Conservation (phyloP, 2,329 filamentous ascomycete species). For the Pestalotiopsis sp. region DNA sequence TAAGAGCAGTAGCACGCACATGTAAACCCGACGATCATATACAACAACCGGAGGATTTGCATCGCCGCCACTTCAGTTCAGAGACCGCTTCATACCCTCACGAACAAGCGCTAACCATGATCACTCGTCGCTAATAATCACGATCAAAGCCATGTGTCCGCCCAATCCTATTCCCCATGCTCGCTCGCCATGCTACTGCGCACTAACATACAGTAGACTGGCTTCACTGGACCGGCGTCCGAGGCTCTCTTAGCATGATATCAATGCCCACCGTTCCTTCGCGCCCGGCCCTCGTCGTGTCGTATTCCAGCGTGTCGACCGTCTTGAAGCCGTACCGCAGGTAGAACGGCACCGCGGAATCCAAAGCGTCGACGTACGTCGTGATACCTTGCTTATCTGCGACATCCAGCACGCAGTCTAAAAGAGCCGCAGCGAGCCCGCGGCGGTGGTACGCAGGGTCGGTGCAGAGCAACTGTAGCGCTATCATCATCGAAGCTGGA, state of each 20-base stretch:
- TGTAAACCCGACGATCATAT: neutral
- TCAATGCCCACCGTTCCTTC: slow-evolving; percentile 12
- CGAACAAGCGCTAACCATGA: neutral
- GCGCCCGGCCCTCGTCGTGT: slow-evolving; percentile 14
- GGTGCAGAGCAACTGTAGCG: slow-evolving; percentile 11
- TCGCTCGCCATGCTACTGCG: neutral
- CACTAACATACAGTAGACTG: neutral
- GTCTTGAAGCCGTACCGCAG: slow-evolving; percentile 15
- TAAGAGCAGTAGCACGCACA: neutral
- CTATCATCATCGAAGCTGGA: slow-evolving; percentile 1
- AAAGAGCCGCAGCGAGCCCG: slow-evolving; percentile 10
- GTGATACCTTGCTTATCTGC: slow-evolving; percentile 13
- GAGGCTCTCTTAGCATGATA: slow-evolving; percentile 14
- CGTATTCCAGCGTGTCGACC: slow-evolving; percentile 15
- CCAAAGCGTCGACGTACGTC: slow-evolving; percentile 16
- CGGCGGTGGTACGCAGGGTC: slow-evolving; percentile 15
- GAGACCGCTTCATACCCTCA: neutral
- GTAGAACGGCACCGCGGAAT: slow-evolving; percentile 13
- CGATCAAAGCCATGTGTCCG: neutral
- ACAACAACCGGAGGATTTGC: neutral
- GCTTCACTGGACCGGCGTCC: neutral
- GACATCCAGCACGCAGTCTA: slow-evolving; percentile 9
- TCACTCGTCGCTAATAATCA: neutral
- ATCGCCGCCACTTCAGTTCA: neutral
- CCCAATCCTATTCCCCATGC: neutral